Evolutionary conservation across 257 asterid species (phyloP).

Genomic region (Ligustrum vulgare): DNA sequence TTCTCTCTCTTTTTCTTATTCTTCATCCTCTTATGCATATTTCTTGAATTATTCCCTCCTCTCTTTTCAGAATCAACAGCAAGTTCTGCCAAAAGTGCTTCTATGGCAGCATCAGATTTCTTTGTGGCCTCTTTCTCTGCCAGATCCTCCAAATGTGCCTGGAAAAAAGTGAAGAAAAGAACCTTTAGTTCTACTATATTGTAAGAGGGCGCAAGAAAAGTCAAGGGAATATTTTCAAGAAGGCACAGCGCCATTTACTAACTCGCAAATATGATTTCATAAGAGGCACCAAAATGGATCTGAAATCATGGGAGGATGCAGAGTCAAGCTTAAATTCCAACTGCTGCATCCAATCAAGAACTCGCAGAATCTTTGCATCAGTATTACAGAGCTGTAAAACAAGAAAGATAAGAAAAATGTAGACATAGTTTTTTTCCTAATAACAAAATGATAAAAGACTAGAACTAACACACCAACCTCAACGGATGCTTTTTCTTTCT

Average conservation of each 20-base stretch:
- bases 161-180: slow-evolving; percentile 27
- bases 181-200: slow-evolving; percentile 17
- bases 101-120: slow-evolving; percentile 94
- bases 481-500: slow-evolving; percentile 74
- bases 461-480: slow-evolving; percentile 59
- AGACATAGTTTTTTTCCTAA: slow-evolving; percentile 1
- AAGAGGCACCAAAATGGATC: slow-evolving; percentile 66
- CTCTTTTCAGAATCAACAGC: slow-evolving; percentile 74
- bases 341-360: slow-evolving; percentile 68
- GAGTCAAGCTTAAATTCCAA: slow-evolving; percentile 68
- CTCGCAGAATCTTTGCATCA: slow-evolving; percentile 75
- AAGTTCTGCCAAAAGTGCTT: slow-evolving; percentile 91
- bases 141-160: slow-evolving; percentile 84
- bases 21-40: slow-evolving; percentile 59
- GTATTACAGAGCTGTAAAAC: slow-evolving; percentile 79
- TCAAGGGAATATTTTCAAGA: neutral
- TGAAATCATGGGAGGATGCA: slow-evolving; percentile 68
- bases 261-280: slow-evolving; percentile 86
- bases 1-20: slow-evolving; percentile 81
- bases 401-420: slow-evolving; percentile 31
- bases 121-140: slow-evolving; percentile 93
- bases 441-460: neutral
- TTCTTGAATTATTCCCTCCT: slow-evolving; percentile 58
- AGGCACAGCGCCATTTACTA: slow-evolving; percentile 24
- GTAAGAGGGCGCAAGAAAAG: slow-evolving; percentile 18